Conservation (phyloP, 2,329 filamentous ascomycete genomes). For the Alternaria sp. region DNA sequence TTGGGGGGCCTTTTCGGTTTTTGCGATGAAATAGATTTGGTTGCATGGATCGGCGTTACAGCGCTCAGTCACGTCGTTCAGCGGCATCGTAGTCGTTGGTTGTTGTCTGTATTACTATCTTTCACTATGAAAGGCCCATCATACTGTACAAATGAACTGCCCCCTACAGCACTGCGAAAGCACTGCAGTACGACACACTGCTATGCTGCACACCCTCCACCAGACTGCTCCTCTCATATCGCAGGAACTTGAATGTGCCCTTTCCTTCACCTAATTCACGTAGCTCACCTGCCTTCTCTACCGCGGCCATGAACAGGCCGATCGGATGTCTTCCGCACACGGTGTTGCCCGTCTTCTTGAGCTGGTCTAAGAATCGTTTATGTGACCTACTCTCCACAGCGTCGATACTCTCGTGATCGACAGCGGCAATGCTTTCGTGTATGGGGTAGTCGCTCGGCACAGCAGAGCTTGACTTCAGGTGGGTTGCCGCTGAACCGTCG, state of each 20-base stretch:
- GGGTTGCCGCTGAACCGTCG: conserved; percentile 44
- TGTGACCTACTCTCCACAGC: conserved; percentile 81
- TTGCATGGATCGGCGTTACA: not conserved
- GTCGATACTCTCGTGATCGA: conserved; percentile 84
- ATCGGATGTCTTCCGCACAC: conserved; percentile 96
- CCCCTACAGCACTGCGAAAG: conserved; percentile 71
- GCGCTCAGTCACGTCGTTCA: not conserved
- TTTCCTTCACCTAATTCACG: conserved; percentile 60
- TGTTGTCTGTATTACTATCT: not conserved
- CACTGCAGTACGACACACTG: conserved; percentile 95
- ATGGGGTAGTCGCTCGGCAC: conserved; percentile 64
- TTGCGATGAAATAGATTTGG: not conserved
- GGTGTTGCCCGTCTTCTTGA: conserved; percentile 81
- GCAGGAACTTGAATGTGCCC: conserved; percentile 75
- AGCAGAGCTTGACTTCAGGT: conserved; percentile 49
- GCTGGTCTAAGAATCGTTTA: conserved; percentile 69
- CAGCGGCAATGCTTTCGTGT: conserved; percentile 80
- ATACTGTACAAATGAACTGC: not conserved
- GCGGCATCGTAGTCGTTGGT: not conserved
- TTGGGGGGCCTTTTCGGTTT: not conserved
- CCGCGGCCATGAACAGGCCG: conserved; percentile 85
- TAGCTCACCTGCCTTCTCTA: conserved; percentile 64
- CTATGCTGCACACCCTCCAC: conserved; percentile 72
- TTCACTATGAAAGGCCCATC: not conserved
- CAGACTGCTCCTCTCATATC: conserved; percentile 86